Evolutionary conservation across 2,329 filamentous ascomycete genomes (phyloP).

Genomic region (Sporothrix luriei): DNA sequence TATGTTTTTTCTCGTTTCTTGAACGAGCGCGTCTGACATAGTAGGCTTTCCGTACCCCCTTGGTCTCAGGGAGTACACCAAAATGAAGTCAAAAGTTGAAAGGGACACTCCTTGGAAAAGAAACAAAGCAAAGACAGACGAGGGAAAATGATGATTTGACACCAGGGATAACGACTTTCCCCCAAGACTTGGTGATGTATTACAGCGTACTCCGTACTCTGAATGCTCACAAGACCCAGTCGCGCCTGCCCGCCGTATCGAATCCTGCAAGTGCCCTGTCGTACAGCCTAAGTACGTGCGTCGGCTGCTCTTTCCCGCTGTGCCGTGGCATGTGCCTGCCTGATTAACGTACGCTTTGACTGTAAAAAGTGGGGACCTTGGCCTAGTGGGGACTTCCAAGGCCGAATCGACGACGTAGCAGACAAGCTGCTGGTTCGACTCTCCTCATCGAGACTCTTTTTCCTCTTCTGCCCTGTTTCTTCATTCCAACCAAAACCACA

Average conservation of each 20-base stretch:
- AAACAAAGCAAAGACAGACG: not conserved
- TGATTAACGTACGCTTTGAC: not conserved
- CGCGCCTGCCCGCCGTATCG: not conserved
- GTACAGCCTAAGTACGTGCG: constrained; percentile 14
- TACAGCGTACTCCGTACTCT: not conserved
- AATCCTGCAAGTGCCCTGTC: not conserved
- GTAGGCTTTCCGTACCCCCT: not conserved
- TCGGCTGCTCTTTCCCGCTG: constrained; percentile 9
- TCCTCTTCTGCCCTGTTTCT: not conserved
- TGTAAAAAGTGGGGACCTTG: constrained; percentile 12
- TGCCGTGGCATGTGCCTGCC: not conserved
- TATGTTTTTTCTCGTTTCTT: not conserved
- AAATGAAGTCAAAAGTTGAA: not conserved
- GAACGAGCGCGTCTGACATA: not conserved
- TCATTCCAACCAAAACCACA: constrained; percentile 2
- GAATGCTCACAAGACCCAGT: not conserved
- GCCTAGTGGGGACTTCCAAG: constrained; percentile 2
- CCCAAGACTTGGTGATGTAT: constrained; percentile 5
- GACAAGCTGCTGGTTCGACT: constrained; percentile 13
- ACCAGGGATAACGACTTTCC: constrained; percentile 5
- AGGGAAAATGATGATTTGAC: not conserved
- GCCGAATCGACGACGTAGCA: not conserved
- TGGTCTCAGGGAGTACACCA: not conserved
- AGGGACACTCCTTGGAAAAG: not conserved
- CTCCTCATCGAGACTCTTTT: not conserved